Conservation (phyloP, 225 moss, liverwort and hornwort species). For the Physcomitrium patens region DNA sequence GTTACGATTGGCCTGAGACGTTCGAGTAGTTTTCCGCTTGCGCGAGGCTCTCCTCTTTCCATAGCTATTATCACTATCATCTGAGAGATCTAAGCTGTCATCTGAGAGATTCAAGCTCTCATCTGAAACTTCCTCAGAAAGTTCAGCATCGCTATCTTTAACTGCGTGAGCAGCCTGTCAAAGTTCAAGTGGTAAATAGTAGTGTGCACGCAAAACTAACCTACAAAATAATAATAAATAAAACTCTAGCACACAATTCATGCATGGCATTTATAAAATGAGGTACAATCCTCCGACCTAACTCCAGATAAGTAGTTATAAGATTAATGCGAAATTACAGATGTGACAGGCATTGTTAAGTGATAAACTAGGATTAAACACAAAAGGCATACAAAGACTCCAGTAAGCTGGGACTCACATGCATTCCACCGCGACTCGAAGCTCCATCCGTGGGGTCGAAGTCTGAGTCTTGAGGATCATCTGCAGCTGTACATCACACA, state of each 20-base stretch:
- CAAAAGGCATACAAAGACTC: conserved; percentile 8
- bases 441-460: conserved; percentile 70
- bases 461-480: conserved; percentile 73
- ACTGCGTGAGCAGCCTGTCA: conserved; percentile 62
- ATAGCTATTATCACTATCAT: conserved; percentile 82
- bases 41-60: conserved; percentile 56
- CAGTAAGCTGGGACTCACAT: conserved; percentile 38
- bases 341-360: conserved; percentile 12
- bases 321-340: not conserved
- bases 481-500: conserved; percentile 52
- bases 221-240: conserved; percentile 18
- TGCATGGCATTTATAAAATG: conserved; percentile 17
- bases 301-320: not conserved
- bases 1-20: conserved; percentile 51
- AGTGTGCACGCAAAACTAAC: not conserved
- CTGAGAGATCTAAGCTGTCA: conserved; percentile 76
- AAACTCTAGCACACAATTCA: conserved; percentile 23
- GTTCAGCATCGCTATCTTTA: conserved; percentile 82
- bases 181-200: conserved; percentile 22
- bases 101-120: conserved; percentile 74
- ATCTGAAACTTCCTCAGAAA: conserved; percentile 76
- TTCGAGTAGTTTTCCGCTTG: conserved; percentile 63
- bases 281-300: not conserved
- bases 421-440: conserved; percentile 53
- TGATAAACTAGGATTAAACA: conserved; percentile 7